These are phyloP conservation scores for Phoenix dactylifera DNA, from an alignment of 176 grass and related monocot species.

Conservation along the genomic window DNA sequence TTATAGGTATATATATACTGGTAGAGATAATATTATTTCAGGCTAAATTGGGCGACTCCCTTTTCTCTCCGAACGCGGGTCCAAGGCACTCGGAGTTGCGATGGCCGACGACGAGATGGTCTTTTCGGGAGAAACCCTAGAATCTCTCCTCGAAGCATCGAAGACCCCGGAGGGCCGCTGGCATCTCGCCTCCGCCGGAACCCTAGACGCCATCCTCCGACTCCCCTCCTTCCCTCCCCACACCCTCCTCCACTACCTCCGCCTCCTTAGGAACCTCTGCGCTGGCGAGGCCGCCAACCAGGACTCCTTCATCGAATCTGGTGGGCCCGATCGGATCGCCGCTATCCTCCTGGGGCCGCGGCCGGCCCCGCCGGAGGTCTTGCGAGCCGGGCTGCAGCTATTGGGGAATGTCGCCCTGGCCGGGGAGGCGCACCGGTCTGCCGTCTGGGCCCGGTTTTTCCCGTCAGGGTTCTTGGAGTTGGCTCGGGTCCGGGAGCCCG, in stretches of 20 bases:
- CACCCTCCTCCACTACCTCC: constrained; percentile 43
- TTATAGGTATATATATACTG: too few relatives aligned
- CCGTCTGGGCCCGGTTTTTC: constrained; percentile 69
- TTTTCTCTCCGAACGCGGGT: too few relatives aligned
- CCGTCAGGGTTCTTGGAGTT: constrained; percentile 31
- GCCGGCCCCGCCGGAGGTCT: constrained; percentile 22
- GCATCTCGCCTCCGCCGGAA: constrained; percentile 26
- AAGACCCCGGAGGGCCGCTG: constrained; percentile 38
- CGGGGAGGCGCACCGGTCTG: constrained; percentile 49
- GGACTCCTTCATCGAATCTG: constrained; percentile 39
- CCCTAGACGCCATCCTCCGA: constrained; percentile 8
- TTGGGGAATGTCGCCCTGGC: constrained; percentile 55
- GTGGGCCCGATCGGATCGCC: constrained; percentile 27
- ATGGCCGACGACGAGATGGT: too few relatives aligned
- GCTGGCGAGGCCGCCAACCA: constrained; percentile 60
- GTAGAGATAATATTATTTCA: too few relatives aligned
- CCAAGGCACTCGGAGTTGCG: too few relatives aligned
- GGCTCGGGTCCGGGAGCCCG: constrained; percentile 35
- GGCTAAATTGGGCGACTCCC: too few relatives aligned
- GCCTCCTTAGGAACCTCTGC: constrained; percentile 78
- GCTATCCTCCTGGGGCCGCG: constrained; percentile 20
- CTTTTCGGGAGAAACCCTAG: constrained; percentile 19
- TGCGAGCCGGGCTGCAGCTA: constrained; percentile 50
- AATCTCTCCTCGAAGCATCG: constrained; percentile 40
- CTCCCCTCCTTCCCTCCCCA: constrained; percentile 21